Conservation (phyloP, 495 filamentous ascomycete species). For the Tuber indicum region DNA sequence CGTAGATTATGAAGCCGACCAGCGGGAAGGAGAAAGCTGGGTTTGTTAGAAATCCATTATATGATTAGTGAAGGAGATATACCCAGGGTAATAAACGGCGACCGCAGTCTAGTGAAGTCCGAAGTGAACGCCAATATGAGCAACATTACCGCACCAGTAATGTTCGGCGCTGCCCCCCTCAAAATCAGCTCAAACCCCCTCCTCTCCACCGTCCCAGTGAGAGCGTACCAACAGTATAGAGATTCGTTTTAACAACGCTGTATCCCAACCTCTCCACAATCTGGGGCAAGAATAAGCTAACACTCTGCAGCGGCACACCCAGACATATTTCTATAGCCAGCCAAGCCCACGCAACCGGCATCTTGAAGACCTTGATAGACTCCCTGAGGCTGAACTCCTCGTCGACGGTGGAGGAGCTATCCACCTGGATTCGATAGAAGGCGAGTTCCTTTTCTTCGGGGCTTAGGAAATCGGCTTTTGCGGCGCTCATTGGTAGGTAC, state of each 20-base stretch:
- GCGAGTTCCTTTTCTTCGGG: slow-evolving; percentile 62
- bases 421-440: slow-evolving; percentile 66
- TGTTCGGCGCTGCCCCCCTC: slow-evolving; percentile 8
- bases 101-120: slow-evolving; percentile 60
- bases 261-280: slow-evolving; percentile 62
- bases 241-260: slow-evolving; percentile 61
- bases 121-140: slow-evolving; percentile 62
- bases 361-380: slow-evolving; percentile 57
- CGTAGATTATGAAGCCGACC: slow-evolving; percentile 68
- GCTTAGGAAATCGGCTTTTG: slow-evolving; percentile 58
- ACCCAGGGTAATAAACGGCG: slow-evolving; percentile 63
- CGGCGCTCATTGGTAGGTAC: slow-evolving; percentile 61
- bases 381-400: slow-evolving; percentile 64
- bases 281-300: slow-evolving; percentile 65
- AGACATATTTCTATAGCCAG: slow-evolving; percentile 66
- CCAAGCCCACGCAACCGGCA: slow-evolving; percentile 58
- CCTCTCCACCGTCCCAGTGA: slow-evolving; percentile 27
- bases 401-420: slow-evolving; percentile 64
- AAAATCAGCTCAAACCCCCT: slow-evolving; percentile 10
- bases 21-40: slow-evolving; percentile 62
- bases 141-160: slow-evolving; percentile 58
- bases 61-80: neutral
- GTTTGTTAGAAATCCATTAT: neutral
- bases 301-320: slow-evolving; percentile 67
- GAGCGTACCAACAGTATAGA: slow-evolving; percentile 69